Evolutionary conservation across 1,284 basidiomycete genomes (phyloP).

Genomic region (Clitocybe nebularis): DNA sequence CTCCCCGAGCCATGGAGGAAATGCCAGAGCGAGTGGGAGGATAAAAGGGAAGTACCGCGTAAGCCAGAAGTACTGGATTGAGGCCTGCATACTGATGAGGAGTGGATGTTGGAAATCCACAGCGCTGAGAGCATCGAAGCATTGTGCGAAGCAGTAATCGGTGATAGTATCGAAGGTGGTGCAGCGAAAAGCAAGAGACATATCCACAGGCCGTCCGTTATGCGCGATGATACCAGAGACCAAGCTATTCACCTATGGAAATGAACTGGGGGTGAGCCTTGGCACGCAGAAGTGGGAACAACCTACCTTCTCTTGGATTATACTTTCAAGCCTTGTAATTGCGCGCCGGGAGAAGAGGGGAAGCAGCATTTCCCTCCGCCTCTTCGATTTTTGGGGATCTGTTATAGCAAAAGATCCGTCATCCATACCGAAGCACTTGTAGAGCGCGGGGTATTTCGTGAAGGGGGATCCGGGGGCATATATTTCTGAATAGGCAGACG

Average conservation of each 20-base stretch:
- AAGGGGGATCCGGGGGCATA: not conserved
- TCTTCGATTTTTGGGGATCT: not conserved
- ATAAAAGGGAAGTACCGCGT: not conserved
- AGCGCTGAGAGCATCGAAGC: not conserved
- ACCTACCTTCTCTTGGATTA: not conserved
- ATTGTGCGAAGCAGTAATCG: slow-evolving; percentile 1
- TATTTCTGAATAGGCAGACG: not conserved
- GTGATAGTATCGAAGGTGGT: not conserved
- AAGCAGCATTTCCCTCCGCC: not conserved
- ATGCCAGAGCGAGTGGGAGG: not conserved
- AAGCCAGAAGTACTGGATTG: not conserved
- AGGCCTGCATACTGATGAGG: not conserved
- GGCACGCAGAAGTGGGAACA: not conserved
- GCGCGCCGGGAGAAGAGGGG: not conserved
- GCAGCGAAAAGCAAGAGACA: not conserved
- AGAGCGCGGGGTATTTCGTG: not conserved
- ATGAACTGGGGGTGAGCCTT: too few species aligned
- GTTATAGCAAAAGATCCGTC: not conserved
- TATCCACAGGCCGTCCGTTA: not conserved
- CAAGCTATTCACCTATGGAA: not conserved
- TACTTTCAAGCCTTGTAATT: not conserved
- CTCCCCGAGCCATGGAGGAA: not conserved
- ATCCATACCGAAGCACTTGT: slow-evolving; percentile 1
- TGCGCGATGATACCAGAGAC: not conserved
- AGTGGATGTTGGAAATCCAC: not conserved